phyloP scores from a whole-genome alignment of 1,284 basidiomycete species.

The Paramarasmius palmivorus region DNA sequence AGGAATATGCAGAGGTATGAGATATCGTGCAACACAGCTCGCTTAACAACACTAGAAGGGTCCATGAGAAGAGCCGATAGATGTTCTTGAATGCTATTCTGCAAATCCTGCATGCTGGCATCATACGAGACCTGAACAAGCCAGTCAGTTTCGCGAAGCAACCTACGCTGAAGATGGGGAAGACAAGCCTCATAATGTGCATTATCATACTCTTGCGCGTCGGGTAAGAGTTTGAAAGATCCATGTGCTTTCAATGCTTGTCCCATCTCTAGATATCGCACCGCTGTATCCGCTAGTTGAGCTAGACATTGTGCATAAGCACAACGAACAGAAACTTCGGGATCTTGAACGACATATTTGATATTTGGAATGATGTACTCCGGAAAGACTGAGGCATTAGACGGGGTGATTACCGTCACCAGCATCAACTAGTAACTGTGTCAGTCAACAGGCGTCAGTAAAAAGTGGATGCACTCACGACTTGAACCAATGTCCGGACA shows the following conservation, averaged over 20 bases:
- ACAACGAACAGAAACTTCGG: slow-evolving; percentile 86
- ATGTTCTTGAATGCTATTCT: slow-evolving; percentile 85
- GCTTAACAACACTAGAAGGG: slow-evolving; percentile 74
- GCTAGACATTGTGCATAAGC: slow-evolving; percentile 89
- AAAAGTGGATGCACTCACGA: slow-evolving; percentile 51
- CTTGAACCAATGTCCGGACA: slow-evolving; percentile 80
- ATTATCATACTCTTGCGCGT: slow-evolving; percentile 74
- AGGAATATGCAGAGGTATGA: slow-evolving; percentile 91
- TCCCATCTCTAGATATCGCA: slow-evolving; percentile 88
- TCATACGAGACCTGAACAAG: slow-evolving; percentile 81
- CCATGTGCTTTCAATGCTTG: slow-evolving; percentile 87
- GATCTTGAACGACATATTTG: slow-evolving; percentile 78
- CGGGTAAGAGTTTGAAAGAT: slow-evolving; percentile 62
- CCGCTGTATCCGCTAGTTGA: slow-evolving; percentile 80
- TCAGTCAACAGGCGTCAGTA: slow-evolving; percentile 2
- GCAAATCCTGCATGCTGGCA: slow-evolving; percentile 81
- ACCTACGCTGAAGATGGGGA: background rate
- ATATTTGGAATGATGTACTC: slow-evolving; percentile 96
- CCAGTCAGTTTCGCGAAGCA: slow-evolving; percentile 9
- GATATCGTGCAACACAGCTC: slow-evolving; percentile 78
- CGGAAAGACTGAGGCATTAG: slow-evolving; percentile 85
- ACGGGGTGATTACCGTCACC: slow-evolving; percentile 86
- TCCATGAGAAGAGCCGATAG: slow-evolving; percentile 79
- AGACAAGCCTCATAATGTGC: slow-evolving; percentile 68
- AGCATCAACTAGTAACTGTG: slow-evolving; percentile 65